Percentiles rank a stretch among this genome's conserved stretches.
phyloP scores from a whole-genome alignment of 2,329 filamentous ascomycete genomes.

The Apiospora pterosperma region DNA sequence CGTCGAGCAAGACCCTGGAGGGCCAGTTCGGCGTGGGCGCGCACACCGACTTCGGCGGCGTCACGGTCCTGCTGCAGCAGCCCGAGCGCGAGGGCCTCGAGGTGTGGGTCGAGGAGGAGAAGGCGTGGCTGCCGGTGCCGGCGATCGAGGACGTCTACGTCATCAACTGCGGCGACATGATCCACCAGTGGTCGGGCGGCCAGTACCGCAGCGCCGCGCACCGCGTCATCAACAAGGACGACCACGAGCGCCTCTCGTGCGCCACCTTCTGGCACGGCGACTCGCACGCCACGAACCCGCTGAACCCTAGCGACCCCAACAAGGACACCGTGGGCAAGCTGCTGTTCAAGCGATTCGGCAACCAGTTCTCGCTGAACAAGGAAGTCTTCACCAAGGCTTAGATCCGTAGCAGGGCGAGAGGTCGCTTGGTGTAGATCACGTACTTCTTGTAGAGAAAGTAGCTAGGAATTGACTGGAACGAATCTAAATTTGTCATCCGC shows the following conservation, averaged over 20 bases:
- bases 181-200: slow-evolving; percentile 20
- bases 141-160: slow-evolving; percentile 24
- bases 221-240: slow-evolving; percentile 13
- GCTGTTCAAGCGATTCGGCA: too few relatives aligned
- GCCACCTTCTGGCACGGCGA: slow-evolving; percentile 25
- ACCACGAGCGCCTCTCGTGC: slow-evolving; percentile 10
- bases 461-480: too few relatives aligned
- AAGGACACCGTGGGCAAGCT: slow-evolving; percentile 20
- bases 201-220: slow-evolving; percentile 28
- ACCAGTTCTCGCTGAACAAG: too few relatives aligned
- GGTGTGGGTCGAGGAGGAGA: slow-evolving; percentile 21
- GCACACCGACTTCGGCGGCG: slow-evolving; percentile 28
- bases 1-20: too few relatives aligned
- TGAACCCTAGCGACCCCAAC: slow-evolving; percentile 13
- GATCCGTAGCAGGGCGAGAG: too few relatives aligned
- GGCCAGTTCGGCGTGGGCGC: not conserved
- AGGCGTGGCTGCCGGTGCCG: slow-evolving; percentile 27
- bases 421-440: too few relatives aligned
- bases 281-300: slow-evolving; percentile 20
- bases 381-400: too few relatives aligned
- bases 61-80: slow-evolving; percentile 28
- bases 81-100: slow-evolving; percentile 26
- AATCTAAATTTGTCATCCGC: too few relatives aligned
- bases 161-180: too few relatives aligned
- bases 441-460: too few relatives aligned